Conservation (phyloP, 2,329 filamentous ascomycete species). For the Cryphonectria naterciae region DNA sequence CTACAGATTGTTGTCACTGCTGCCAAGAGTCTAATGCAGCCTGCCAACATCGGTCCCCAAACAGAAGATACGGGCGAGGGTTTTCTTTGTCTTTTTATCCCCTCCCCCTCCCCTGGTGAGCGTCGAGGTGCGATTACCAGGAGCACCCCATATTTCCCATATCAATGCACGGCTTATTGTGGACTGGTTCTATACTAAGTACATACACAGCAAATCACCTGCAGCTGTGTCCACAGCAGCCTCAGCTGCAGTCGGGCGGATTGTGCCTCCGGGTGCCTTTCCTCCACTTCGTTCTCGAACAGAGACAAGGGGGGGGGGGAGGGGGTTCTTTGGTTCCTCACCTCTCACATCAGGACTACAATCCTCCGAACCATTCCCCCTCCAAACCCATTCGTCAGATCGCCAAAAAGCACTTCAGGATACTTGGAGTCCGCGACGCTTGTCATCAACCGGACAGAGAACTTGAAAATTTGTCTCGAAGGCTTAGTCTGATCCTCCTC, state of each 20-base stretch:
- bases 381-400: not conserved
- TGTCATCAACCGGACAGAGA: slow-evolving; percentile 7
- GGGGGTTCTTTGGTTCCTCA: not conserved
- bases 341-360: not conserved
- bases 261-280: slow-evolving; percentile 24
- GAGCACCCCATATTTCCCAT: not conserved
- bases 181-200: not conserved
- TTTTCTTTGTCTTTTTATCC: not conserved
- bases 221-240: slow-evolving; percentile 13
- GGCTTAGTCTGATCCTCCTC: slow-evolving; percentile 20
- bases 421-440: not conserved
- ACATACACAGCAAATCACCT: slow-evolving; percentile 10
- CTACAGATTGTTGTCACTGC: not conserved
- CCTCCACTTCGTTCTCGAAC: slow-evolving; percentile 22
- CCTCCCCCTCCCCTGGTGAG: not conserved
- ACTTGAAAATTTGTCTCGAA: slow-evolving; percentile 9
- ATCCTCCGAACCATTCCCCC: not conserved
- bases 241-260: slow-evolving; percentile 10
- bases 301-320: not conserved
- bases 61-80: not conserved
- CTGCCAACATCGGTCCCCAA: not conserved
- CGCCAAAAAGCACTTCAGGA: not conserved
- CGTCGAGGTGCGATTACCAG: not conserved
- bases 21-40: not conserved
- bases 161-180: not conserved